phyloP scores from a whole-genome alignment of 257 asterid genomes.

The Forsythia viridissima region DNA sequence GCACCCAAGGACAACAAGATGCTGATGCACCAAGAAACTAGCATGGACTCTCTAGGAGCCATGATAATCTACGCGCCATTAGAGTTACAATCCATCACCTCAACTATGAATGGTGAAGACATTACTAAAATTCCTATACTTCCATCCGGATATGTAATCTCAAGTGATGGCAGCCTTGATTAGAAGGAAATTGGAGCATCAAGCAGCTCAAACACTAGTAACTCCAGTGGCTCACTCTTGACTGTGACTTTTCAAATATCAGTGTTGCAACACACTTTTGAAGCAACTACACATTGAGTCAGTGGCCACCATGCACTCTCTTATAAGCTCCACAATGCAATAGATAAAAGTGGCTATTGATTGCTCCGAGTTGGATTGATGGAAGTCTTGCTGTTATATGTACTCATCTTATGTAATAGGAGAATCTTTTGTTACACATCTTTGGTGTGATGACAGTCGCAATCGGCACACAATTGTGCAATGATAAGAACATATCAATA shows the following conservation, averaged over 20 bases:
- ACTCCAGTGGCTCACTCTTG: conserved; percentile 43
- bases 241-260: conserved; percentile 56
- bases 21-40: conserved; percentile 65
- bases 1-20: conserved; percentile 40
- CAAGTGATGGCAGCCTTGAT: conserved; percentile 44
- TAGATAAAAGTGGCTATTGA: too few relatives aligned
- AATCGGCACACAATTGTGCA: too few relatives aligned
- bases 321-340: conserved; percentile 55
- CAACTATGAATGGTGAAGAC: conserved; percentile 42
- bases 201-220: conserved; percentile 8
- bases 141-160: conserved; percentile 68
- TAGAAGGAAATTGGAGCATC: conserved; percentile 26
- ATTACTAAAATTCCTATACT: conserved; percentile 34
- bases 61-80: too few relatives aligned
- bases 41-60: too few relatives aligned
- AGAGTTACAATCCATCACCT: too few relatives aligned
- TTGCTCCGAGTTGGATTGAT: too few relatives aligned
- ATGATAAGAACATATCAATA: too few relatives aligned
- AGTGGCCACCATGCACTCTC: conserved; percentile 41
- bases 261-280: conserved; percentile 25
- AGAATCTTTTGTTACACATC: too few relatives aligned
- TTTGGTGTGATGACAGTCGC: too few relatives aligned
- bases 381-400: too few relatives aligned
- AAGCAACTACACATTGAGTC: conserved; percentile 49
- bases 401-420: too few relatives aligned